Evolutionary conservation across 345 rosid species (phyloP), one percentile per base, ranked within the genome.

Genomic region (Theobroma cacao): DNA sequence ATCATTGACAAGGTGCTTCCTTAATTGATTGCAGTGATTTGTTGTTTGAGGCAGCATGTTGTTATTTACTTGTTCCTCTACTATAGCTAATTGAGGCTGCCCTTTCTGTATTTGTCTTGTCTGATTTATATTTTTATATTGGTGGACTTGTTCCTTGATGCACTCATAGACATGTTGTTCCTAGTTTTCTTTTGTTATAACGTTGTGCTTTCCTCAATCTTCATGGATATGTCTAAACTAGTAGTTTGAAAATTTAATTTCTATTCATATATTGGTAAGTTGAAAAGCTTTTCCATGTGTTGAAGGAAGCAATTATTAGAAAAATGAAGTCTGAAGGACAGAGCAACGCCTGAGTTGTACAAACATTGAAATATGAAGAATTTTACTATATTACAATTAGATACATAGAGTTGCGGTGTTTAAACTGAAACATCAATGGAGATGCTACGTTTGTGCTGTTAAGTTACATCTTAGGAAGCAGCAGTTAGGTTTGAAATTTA

Each of bases 1-100:
- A 95, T 95, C 80, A 89, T 95, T 41, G 92, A 93, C 84, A 93
- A 93, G 92, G 98, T 95, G 47, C 64, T 77, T 59, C 80, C 64
- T 56, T 45, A 12, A 11, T n/a, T 82, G 33, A 4, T 31, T 3
- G 10, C 1, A 28, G 31, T 50, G 52, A 30, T 30, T 58, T 70
- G 5, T 30, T 30, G 18, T 40, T 60, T 38, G 3, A 53, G 11
- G 11, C 3, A n/a, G 24, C 59, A 53, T 53, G 2, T n/a, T 53
- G 12, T 53, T 53, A n/a, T 53, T n/a, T 53, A 53, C 26, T 3
- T 53, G n/a, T 53, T 53, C 26, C 59, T 5, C 5, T 47, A 47
- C 13, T 47, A 47, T 47, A 47, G 52, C 52, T 53, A 53, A 20
- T n/a, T 9, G 24, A 15, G 56, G 24, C 56, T 20, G 22, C n/a